Evolutionary conservation across 192 early-diverging fungal genomes (phyloP).

Genomic region (Entomortierella parvispora): DNA sequence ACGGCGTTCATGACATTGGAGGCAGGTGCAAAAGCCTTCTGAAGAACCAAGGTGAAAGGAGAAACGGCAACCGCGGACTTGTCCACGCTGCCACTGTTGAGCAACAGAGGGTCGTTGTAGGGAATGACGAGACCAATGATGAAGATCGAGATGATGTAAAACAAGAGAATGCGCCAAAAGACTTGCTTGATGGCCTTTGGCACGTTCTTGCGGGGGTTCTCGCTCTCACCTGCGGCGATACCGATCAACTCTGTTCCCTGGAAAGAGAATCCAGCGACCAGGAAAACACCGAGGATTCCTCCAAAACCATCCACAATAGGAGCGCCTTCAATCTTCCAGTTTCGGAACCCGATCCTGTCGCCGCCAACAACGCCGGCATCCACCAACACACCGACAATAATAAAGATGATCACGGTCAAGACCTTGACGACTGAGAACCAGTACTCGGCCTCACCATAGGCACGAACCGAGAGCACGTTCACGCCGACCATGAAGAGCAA

Average conservation of each 20-base stretch:
- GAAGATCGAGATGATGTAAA: conserved; percentile 75
- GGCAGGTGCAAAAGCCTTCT: conserved; percentile 61
- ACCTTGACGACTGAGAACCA: conserved; percentile 89
- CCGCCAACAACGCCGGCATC: conserved; percentile 74
- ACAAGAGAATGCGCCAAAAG: conserved; percentile 77
- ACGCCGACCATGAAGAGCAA: conserved; percentile 74
- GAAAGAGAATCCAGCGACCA: conserved; percentile 87
- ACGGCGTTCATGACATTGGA: conserved; percentile 80
- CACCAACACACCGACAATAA: conserved; percentile 82
- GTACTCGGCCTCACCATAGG: conserved; percentile 93
- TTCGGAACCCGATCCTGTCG: conserved; percentile 65
- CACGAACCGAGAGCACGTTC: conserved; percentile 77
- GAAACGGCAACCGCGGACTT: conserved; percentile 58
- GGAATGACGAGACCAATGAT: conserved; percentile 78
- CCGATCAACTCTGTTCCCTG: conserved; percentile 93
- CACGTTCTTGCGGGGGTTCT: conserved; percentile 74
- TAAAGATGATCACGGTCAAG: conserved; percentile 83
- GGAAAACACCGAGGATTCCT: conserved; percentile 74
- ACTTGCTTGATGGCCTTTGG: conserved; percentile 79
- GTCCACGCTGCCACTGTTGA: conserved; percentile 37
- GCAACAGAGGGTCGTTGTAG: conserved; percentile 64
- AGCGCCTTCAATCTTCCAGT: conserved; percentile 69
- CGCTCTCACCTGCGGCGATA: conserved; percentile 90
- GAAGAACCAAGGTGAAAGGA: conserved; percentile 76
- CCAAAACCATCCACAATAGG: conserved; percentile 68